Conservation (phyloP, 495 filamentous ascomycete species). For the Penicillium ucsense region DNA sequence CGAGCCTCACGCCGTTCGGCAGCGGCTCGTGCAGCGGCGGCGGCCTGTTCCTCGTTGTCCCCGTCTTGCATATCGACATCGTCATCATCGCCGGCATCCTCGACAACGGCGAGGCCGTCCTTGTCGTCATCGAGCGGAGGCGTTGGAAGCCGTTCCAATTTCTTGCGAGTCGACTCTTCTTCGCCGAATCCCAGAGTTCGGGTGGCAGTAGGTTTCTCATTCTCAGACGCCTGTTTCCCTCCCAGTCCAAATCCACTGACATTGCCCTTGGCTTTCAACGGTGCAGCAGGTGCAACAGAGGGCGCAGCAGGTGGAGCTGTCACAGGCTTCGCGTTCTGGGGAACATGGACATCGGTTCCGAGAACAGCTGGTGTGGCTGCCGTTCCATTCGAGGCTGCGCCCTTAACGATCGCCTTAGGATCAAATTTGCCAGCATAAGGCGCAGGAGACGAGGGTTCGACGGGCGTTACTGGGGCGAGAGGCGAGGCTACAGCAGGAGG, state of each 20-base stretch:
- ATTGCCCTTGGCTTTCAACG: constrained; percentile 54
- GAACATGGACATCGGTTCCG: constrained; percentile 53
- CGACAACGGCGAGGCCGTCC: constrained; percentile 47
- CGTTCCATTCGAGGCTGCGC: constrained; percentile 33
- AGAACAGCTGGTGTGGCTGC: constrained; percentile 35
- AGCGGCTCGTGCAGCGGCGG: constrained; percentile 72
- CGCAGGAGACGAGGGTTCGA: constrained; percentile 32
- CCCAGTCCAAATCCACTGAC: constrained; percentile 78
- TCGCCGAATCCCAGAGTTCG: constrained; percentile 76
- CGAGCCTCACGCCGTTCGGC: constrained; percentile 66
- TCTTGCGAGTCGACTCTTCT: constrained; percentile 75
- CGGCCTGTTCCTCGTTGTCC: constrained; percentile 77
- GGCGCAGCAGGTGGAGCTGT: constrained; percentile 36
- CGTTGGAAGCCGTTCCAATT: constrained; percentile 78
- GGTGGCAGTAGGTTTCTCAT: constrained; percentile 58
- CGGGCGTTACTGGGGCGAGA: constrained; percentile 42
- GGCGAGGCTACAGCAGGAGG: constrained; percentile 46
- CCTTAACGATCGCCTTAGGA: constrained; percentile 76
- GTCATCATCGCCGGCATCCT: constrained; percentile 56
- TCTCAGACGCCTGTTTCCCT: constrained; percentile 48
- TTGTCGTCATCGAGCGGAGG: constrained; percentile 53
- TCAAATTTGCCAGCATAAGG: constrained; percentile 78
- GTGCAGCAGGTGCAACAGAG: constrained; percentile 32
- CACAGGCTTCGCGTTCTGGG: constrained; percentile 41
- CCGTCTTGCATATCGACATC: constrained; percentile 68